Percentiles rank a stretch among this genome's conserved stretches.
Conservation (phyloP, 2,329 filamentous ascomycete genomes). For the Ascocoryne sarcoides region DNA sequence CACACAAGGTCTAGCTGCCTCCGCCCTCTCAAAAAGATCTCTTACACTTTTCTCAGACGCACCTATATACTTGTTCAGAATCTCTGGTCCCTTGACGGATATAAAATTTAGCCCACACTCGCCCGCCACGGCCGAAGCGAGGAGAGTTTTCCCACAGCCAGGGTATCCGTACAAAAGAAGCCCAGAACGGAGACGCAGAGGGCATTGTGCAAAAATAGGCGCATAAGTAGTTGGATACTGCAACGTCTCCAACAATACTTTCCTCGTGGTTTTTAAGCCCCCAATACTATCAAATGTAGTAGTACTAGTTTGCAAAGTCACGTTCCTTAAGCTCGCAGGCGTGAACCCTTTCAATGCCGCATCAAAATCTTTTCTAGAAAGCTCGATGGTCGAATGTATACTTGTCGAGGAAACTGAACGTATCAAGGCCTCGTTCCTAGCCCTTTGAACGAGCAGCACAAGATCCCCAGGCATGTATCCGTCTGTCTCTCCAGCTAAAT, state of each 20-base stretch:
- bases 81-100: constrained; percentile 94
- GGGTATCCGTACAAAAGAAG: constrained; percentile 90
- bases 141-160: constrained; percentile 90
- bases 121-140: constrained; percentile 93
- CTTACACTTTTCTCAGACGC: constrained; percentile 94
- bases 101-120: constrained; percentile 99
- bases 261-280: constrained; percentile 75
- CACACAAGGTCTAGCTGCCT: constrained; percentile 84
- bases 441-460: constrained; percentile 73
- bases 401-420: constrained; percentile 56
- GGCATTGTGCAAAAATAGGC: constrained; percentile 93
- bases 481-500: constrained; percentile 87
- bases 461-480: constrained; percentile 98
- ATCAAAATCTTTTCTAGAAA: constrained; percentile 71
- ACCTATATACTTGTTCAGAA: constrained; percentile 98
- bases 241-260: constrained; percentile 87
- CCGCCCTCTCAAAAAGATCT: constrained; percentile 87
- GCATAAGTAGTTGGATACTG: constrained; percentile 98
- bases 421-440: constrained; percentile 87
- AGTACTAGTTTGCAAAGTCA: constrained; percentile 85
- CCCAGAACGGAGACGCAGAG: constrained; percentile 86
- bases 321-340: constrained; percentile 86
- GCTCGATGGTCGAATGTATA: constrained; percentile 37
- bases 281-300: constrained; percentile 91
- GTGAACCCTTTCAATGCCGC: constrained; percentile 86